Conservation (phyloP, 208 protist species). For the Leishmania turanica region DNA sequence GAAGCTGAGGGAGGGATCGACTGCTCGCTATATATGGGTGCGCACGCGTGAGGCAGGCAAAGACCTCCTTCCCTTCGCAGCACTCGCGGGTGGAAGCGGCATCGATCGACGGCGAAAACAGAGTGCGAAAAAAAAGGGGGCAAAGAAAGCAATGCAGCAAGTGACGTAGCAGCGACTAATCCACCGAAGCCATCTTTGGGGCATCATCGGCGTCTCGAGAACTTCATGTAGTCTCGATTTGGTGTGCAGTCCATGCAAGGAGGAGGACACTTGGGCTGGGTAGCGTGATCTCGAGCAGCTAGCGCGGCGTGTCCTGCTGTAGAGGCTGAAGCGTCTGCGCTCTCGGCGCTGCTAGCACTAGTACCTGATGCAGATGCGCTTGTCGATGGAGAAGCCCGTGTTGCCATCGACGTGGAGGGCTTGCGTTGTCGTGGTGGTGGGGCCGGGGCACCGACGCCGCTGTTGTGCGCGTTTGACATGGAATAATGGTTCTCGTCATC, state of each 20-base stretch:
- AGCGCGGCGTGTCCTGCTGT: background rate
- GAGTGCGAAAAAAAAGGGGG: background rate
- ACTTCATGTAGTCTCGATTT: background rate
- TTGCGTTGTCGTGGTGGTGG: conserved; percentile 15
- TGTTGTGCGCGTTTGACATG: conserved; percentile 42
- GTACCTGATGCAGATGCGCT: background rate
- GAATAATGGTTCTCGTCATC: conserved; percentile 72
- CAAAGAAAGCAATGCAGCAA: background rate
- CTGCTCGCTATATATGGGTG: background rate
- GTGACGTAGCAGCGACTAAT: background rate
- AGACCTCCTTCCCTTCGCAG: background rate
- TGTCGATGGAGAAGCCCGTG: background rate
- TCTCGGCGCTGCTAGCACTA: background rate
- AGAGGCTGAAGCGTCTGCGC: background rate
- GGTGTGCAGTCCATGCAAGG: background rate
- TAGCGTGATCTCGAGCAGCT: too few relatives aligned
- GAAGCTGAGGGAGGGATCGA: background rate
- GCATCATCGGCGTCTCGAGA: background rate
- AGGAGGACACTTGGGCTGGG: background rate
- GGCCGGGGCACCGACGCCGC: conserved; percentile 34
- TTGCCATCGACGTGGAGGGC: background rate
- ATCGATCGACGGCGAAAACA: conserved; percentile 1
- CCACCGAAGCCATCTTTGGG: background rate
- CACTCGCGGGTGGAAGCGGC: background rate
- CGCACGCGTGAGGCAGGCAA: background rate